Evolutionary conservation across 305 asterid genomes (phyloP), one percentile per base, ranked within the genome.

Genomic region (Plantago rigida): DNA sequence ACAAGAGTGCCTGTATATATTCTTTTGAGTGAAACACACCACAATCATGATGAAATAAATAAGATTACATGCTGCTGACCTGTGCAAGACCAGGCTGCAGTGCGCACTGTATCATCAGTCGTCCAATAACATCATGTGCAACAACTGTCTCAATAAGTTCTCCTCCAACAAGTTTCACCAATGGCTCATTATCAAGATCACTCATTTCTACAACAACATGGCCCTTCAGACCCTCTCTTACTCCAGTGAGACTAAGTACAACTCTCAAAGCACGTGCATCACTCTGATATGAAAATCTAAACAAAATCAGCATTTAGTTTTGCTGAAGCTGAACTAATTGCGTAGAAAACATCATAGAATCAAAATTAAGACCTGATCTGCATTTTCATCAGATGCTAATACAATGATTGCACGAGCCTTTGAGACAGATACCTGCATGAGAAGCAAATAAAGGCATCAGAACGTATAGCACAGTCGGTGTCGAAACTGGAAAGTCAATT

Each of bases 41-140:
- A 53, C 52, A 64, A 59, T 49, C 36, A 57, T 54, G 63, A 31
- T 34, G 47, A 51, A 56, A 58, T 51, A 55, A 34, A 62, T 17
- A 42, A 56, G 69, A 77, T 46, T 17, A 56, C 60, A 51, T 39
- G 65, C 47, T 51, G 69, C 79, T 64, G 62, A 90, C 97, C 97
- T 84, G 97, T 19, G 97, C 97, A 73, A 91, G 97, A 73, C 97
- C 97, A 71, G 97, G 97, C 82, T 91, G 97, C 59, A 91, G 92
- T 75, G 97, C 97, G 72, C 97, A 91, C 63, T 85, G 96, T 81
- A 91, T 87, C 97, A 91, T 91, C 81, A 91, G 71, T 68, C 97
- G 84, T 57, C 97, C 97, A 72, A 91, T 91, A 71, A 91, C 97
- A 73, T 90, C 97, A 80, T 91, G 96, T 3, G 97, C 97, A 54